Evolutionary conservation across 371 early-diverging fungal genomes (phyloP).

Genomic region (Apophysomyces sp.): DNA sequence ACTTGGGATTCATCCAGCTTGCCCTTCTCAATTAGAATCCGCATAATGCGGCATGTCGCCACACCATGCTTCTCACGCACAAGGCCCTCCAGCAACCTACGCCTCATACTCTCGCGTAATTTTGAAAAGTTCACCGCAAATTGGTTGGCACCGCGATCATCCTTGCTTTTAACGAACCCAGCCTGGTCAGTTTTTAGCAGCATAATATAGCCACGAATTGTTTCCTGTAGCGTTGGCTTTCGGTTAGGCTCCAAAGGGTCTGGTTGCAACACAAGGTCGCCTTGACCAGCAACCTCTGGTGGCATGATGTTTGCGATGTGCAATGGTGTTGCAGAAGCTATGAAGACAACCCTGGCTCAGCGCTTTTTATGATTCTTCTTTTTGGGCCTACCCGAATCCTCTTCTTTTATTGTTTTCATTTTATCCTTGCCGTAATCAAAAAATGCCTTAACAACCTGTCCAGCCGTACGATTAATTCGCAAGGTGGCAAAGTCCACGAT

Average conservation of each 20-base stretch:
- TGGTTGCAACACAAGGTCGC: constrained; percentile 55
- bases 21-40: constrained; percentile 74
- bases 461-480: constrained; percentile 69
- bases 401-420: constrained; percentile 49
- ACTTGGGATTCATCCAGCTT: constrained; percentile 87
- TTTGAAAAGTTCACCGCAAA: constrained; percentile 67
- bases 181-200: constrained; percentile 63
- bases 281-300: constrained; percentile 42
- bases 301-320: constrained; percentile 59
- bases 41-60: constrained; percentile 71
- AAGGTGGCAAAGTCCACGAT: constrained; percentile 65
- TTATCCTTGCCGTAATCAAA: constrained; percentile 48
- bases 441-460: constrained; percentile 60
- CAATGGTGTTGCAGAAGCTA: constrained; percentile 53
- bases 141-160: constrained; percentile 75
- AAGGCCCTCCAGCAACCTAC: constrained; percentile 63
- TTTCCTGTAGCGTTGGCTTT: constrained; percentile 44
- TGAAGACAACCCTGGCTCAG: neutral
- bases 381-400: constrained; percentile 52
- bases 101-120: constrained; percentile 59
- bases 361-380: neutral
- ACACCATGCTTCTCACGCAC: constrained; percentile 75
- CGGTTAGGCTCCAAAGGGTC: constrained; percentile 46
- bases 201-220: constrained; percentile 65
- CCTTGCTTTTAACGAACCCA: constrained; percentile 65